Conservation (phyloP, 176 grass and related monocot species). For the Hordeum marinum region DNA sequence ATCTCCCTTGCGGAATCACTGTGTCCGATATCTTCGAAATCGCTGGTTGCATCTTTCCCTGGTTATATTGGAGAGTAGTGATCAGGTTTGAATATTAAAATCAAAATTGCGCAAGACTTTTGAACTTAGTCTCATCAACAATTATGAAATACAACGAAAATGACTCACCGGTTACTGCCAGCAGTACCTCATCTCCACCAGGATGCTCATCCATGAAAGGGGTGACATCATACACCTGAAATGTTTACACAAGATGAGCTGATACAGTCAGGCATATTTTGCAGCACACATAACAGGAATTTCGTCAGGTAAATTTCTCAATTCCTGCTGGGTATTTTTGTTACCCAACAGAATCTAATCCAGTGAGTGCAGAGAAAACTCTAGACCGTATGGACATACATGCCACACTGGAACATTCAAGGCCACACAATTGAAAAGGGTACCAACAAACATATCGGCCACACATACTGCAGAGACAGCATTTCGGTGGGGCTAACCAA, state of each 20-base stretch:
- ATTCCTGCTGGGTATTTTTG: neutral
- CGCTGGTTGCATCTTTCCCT: conserved; percentile 88
- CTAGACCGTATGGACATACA: neutral
- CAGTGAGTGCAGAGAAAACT: neutral
- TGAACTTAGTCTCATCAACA: neutral
- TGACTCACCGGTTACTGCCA: conserved; percentile 70
- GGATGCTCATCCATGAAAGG: conserved; percentile 97
- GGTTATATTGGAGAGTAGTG: neutral
- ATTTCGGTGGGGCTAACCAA: neutral
- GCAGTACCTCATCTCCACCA: conserved; percentile 84
- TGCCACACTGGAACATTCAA: neutral
- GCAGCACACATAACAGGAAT: neutral
- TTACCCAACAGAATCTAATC: neutral
- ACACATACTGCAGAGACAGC: neutral
- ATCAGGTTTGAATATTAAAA: conserved; percentile 6
- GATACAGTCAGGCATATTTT: neutral
- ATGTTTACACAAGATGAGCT: neutral
- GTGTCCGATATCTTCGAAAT: conserved; percentile 96
- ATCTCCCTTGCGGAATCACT: conserved; percentile 60
- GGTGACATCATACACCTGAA: conserved; percentile 84
- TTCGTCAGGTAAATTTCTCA: neutral
- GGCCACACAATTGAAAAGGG: neutral
- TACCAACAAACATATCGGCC: neutral
- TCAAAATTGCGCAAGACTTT: neutral
- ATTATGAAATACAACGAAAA: neutral